Conservation (phyloP, 2,329 filamentous ascomycete species). For the Calycina herbarum region DNA sequence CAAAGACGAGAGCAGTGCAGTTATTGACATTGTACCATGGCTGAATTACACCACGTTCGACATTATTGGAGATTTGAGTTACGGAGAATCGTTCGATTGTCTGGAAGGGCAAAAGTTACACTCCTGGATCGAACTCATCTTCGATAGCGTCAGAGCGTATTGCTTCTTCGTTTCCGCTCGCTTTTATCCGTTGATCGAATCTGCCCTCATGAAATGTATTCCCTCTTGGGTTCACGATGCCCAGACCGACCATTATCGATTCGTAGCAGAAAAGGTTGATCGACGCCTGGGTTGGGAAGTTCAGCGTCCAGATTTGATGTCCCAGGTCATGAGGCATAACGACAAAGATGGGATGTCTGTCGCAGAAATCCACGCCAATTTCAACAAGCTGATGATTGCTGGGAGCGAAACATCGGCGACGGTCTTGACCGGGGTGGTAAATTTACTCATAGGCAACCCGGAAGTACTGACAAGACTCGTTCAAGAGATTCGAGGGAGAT, state of each 20-base stretch:
- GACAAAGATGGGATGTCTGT: background rate
- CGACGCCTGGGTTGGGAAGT: background rate
- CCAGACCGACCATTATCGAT: background rate
- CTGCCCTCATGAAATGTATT: background rate
- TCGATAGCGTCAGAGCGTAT: background rate
- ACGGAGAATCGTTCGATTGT: constrained; percentile 2
- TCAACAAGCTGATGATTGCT: background rate
- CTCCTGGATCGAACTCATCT: background rate
- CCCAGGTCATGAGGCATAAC: background rate
- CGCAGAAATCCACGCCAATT: background rate
- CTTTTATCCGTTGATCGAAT: background rate
- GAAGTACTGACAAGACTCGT: background rate
- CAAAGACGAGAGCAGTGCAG: background rate
- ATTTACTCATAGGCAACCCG: background rate
- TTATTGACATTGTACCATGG: background rate
- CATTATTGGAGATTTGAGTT: background rate
- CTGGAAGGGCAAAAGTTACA: background rate
- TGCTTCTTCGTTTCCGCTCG: background rate
- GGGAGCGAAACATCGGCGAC: background rate
- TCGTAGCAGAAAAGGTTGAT: background rate
- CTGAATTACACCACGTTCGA: background rate
- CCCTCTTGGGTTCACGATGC: background rate
- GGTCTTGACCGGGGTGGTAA: background rate
- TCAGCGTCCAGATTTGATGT: background rate
- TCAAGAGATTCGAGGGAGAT: background rate